These are phyloP conservation scores for Thermochaetoides thermophila DNA, from an alignment of 495 filamentous ascomycete genomes.

Conservation along the genomic window DNA sequence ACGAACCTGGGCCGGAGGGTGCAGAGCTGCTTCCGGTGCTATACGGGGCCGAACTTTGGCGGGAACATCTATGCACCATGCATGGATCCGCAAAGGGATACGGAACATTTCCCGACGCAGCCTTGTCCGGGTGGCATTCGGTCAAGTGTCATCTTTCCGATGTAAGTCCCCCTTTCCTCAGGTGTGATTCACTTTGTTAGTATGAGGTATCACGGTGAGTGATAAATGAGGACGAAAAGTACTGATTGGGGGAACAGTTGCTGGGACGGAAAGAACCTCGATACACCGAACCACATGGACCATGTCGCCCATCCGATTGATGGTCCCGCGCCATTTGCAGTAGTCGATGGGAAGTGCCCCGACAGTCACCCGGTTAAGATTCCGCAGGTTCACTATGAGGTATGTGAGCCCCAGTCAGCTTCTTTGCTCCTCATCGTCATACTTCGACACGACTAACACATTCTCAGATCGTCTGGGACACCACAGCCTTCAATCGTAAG, in stretches of 20 bases:
- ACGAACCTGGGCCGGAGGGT: slow-evolving; percentile 17
- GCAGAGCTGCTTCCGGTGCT: slow-evolving; percentile 32
- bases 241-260: slow-evolving; percentile 16
- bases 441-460: too few species aligned
- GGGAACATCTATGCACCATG: slow-evolving; percentile 28
- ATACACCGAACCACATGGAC: slow-evolving; percentile 33
- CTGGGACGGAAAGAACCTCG: slow-evolving; percentile 40
- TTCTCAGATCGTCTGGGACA: slow-evolving; percentile 32
- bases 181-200: too few species aligned
- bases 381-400: slow-evolving; percentile 37
- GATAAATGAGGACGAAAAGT: too few species aligned
- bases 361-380: slow-evolving; percentile 33
- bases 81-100: slow-evolving; percentile 23
- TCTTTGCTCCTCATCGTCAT: too few species aligned
- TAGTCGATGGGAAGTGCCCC: slow-evolving; percentile 28
- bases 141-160: slow-evolving; percentile 36
- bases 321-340: slow-evolving; percentile 33
- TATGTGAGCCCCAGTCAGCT: background rate
- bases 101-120: slow-evolving; percentile 23
- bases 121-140: slow-evolving; percentile 32
- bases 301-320: slow-evolving; percentile 30
- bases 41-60: slow-evolving; percentile 31
- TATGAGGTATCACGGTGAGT: too few species aligned
- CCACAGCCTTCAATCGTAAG: slow-evolving; percentile 30
- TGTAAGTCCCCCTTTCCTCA: slow-evolving; percentile 15